These are phyloP conservation scores for Paracoccidioides lutzii DNA, from an alignment of 2,329 filamentous ascomycete species.

Conservation along the genomic window DNA sequence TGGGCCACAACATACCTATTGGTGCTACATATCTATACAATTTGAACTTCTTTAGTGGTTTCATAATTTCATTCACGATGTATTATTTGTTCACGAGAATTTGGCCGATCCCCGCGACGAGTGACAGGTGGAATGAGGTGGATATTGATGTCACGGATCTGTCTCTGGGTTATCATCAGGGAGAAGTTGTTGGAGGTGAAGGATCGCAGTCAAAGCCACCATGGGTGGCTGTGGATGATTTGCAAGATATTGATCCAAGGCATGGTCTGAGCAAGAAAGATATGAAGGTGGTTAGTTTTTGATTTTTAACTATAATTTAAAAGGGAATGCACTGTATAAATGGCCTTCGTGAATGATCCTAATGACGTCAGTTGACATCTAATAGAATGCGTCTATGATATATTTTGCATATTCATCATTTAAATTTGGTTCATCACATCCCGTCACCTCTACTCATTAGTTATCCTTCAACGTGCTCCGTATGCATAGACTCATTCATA, in stretches of 20 bases:
- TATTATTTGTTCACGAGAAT: conserved; percentile 61
- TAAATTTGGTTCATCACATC: too few relatives aligned
- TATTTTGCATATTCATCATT: too few relatives aligned
- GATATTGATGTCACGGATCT: conserved; percentile 27
- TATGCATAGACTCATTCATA: too few relatives aligned
- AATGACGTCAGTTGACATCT: too few relatives aligned
- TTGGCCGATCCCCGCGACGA: conserved; percentile 61
- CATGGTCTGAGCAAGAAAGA: not conserved
- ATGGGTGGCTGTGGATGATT: not conserved
- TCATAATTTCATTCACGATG: conserved; percentile 51
- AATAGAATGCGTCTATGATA: too few relatives aligned
- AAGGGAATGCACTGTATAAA: too few relatives aligned
- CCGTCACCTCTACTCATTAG: too few relatives aligned
- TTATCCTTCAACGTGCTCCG: too few relatives aligned
- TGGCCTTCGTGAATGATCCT: too few relatives aligned
- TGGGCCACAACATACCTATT: conserved; percentile 57
- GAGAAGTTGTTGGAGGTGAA: conserved; percentile 19
- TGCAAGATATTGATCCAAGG: not conserved
- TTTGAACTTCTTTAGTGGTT: conserved; percentile 79
- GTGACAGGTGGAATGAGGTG: conserved; percentile 65
- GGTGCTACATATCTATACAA: conserved; percentile 81
- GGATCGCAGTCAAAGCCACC: conserved; percentile 6
- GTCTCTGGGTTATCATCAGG: conserved; percentile 20
- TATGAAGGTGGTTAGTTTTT: not conserved
- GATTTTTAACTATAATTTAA: not conserved